Evolutionary conservation across 2,329 filamentous ascomycete genomes (phyloP).

Genomic region (Lachnellula arida): DNA sequence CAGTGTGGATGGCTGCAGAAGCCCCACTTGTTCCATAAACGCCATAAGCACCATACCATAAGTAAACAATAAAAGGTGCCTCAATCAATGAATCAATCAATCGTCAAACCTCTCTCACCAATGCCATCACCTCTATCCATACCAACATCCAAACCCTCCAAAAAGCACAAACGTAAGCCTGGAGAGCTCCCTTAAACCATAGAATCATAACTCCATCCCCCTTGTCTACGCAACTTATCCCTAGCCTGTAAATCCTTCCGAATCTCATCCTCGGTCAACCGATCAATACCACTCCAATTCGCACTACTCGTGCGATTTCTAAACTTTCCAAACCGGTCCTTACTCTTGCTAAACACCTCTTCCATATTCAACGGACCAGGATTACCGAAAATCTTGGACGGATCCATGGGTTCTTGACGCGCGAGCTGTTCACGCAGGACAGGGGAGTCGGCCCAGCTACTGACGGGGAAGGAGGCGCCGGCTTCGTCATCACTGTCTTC

Average conservation of each 20-base stretch:
- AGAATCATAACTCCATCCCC: conserved; percentile 69
- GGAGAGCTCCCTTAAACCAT: conserved; percentile 23
- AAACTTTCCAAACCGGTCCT: conserved; percentile 82
- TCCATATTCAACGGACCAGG: conserved; percentile 90
- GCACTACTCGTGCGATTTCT: conserved; percentile 88
- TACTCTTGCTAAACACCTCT: conserved; percentile 88
- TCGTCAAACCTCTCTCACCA: background rate
- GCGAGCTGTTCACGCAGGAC: conserved; percentile 71
- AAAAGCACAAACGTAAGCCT: background rate
- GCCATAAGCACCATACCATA: background rate
- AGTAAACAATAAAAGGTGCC: background rate
- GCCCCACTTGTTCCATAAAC: background rate
- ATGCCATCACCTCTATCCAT: background rate
- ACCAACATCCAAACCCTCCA: background rate
- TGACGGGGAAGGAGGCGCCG: conserved; percentile 55
- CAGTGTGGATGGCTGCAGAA: background rate
- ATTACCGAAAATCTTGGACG: conserved; percentile 80
- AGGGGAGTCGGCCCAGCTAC: conserved; percentile 85
- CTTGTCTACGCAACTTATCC: conserved; percentile 74
- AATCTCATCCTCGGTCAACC: conserved; percentile 83
- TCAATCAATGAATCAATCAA: background rate
- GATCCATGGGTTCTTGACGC: conserved; percentile 80
- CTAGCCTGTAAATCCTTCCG: conserved; percentile 72
- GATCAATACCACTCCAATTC: conserved; percentile 83
- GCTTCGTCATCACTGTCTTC: conserved; percentile 76